A percentile compares a stretch with the other conserved stretches of the same genome.
Evolutionary conservation across 2,329 filamentous ascomycete species (phyloP).

Genomic region (Leptographium procerum): DNA sequence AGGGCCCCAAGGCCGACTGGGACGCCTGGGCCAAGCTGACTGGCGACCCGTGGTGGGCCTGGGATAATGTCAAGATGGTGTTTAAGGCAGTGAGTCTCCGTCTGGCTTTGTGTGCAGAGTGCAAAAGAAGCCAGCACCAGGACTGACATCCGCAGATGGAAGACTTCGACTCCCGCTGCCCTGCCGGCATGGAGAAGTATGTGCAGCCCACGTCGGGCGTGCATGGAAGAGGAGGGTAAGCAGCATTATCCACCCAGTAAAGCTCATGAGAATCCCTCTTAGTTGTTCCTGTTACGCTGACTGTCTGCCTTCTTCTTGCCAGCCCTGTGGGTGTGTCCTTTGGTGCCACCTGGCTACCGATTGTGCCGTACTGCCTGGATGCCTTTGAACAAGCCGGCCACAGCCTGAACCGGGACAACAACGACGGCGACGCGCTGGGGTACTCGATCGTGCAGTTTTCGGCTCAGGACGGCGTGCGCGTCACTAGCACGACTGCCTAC

Average conservation of each 20-base stretch:
- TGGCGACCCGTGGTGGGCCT: slow-evolving; percentile 2
- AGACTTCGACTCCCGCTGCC: background rate
- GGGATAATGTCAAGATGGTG: slow-evolving; percentile 1
- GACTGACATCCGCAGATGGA: background rate
- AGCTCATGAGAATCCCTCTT: background rate
- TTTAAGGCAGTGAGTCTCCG: background rate
- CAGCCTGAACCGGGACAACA: background rate
- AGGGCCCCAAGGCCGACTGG: slow-evolving; percentile 2
- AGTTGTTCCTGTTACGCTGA: background rate
- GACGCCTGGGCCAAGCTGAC: background rate
- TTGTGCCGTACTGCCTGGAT: background rate
- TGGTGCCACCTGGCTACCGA: background rate
- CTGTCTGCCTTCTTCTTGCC: background rate
- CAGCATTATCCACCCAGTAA: too few relatives aligned
- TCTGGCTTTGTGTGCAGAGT: background rate
- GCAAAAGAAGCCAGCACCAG: background rate
- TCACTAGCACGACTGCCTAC: slow-evolving; percentile 1
- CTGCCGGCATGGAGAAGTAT: slow-evolving; percentile 1
- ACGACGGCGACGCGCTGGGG: background rate
- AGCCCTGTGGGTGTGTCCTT: background rate
- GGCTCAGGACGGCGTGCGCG: background rate
- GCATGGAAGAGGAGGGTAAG: background rate
- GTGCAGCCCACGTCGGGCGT: background rate
- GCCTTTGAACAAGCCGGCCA: background rate
- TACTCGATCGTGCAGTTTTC: slow-evolving; percentile 5